These are phyloP conservation scores for Chrysoporthe deuterocubensis DNA, from an alignment of 2,329 filamentous ascomycete genomes.

Conservation along the genomic window DNA sequence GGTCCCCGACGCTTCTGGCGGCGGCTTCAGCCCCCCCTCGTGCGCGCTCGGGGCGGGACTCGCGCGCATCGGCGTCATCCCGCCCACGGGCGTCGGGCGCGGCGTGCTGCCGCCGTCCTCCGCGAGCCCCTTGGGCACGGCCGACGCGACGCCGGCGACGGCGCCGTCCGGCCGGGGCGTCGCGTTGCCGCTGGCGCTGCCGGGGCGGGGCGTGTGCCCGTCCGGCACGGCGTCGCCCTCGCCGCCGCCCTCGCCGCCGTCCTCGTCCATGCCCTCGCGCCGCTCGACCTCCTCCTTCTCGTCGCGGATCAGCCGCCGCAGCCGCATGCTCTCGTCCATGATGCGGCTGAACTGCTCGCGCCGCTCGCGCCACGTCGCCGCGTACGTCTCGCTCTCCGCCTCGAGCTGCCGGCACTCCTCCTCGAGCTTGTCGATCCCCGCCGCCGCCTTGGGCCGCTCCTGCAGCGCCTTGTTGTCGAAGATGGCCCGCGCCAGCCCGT, in stretches of 20 bases:
- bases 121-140: slow-evolving; percentile 29
- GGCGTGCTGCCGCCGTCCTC: slow-evolving; percentile 35
- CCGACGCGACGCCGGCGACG: slow-evolving; percentile 40
- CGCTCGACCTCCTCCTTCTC: slow-evolving; percentile 95
- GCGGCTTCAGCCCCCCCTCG: slow-evolving; percentile 40
- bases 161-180: slow-evolving; percentile 54
- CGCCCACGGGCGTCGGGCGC: slow-evolving; percentile 35
- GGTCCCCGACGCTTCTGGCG: slow-evolving; percentile 36
- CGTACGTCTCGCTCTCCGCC: slow-evolving; percentile 81
- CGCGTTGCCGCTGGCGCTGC: slow-evolving; percentile 54
- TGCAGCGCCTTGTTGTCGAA: slow-evolving; percentile 78
- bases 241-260: slow-evolving; percentile 61
- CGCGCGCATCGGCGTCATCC: slow-evolving; percentile 38
- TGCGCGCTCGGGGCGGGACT: slow-evolving; percentile 37
- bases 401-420: slow-evolving; percentile 88
- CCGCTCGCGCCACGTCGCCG: slow-evolving; percentile 81
- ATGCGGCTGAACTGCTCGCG: slow-evolving; percentile 86
- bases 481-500: slow-evolving; percentile 86
- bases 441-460: slow-evolving; percentile 80
- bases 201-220: slow-evolving; percentile 55
- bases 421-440: slow-evolving; percentile 78
- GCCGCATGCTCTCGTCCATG: slow-evolving; percentile 86
- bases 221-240: slow-evolving; percentile 47
- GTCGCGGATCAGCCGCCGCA: slow-evolving; percentile 84
- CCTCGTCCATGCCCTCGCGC: slow-evolving; percentile 78